Base-by-base conservation (phyloP, 495 filamentous ascomycete species). In the Lineolata rhizophorae region DNA sequence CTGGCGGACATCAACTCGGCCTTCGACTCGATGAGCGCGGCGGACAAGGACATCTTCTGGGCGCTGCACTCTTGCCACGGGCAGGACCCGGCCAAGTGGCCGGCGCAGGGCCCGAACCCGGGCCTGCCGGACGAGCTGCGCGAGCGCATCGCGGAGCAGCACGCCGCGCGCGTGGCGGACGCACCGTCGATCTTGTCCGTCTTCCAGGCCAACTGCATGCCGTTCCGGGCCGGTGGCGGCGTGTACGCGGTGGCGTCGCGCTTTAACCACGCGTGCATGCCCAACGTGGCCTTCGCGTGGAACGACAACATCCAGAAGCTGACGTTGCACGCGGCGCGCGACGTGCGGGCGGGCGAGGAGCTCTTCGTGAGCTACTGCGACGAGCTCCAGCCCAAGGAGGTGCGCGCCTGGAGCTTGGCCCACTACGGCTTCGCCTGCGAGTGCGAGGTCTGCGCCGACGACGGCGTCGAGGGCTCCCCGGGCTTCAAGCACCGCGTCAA, bases 251-350 rank as follows among this genome's bases (percentile, higher is more conserved):
- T 40, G n/a, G 32, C 34, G 4, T 16, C 39, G 8, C 43, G 48
- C 25, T 33, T 47, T 40, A 53, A 53, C 29, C 50, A 53, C 32
- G 41, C 39, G 20, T 53, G 50, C 38, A 42, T 39, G 17, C 39
- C 50, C 3, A 53, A 51, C 35, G 44, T 43, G n/a, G 31, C 18
- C 20, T 45, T 48, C 26, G 16, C 37, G 3, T 51, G 47, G 48
- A 53, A 52, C 26, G 9, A 19, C 1, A 27, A 18, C 15, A 30
- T 46, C 17, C 12, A 30, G 3, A 39, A 31, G 31, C 35, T 44
- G 15, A 47, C 40, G 8, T 32, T 53, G 4, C 37, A 49, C 27
- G 38, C 43, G 6, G 40, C 43, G 8, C 25, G 20, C 4, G 45
- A 51, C 22, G 42, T 53, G 34, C 5, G 34, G 17, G 34, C 20